Evolutionary conservation across 1,284 basidiomycete species (phyloP).

Genomic region (Ustilago sp.): DNA sequence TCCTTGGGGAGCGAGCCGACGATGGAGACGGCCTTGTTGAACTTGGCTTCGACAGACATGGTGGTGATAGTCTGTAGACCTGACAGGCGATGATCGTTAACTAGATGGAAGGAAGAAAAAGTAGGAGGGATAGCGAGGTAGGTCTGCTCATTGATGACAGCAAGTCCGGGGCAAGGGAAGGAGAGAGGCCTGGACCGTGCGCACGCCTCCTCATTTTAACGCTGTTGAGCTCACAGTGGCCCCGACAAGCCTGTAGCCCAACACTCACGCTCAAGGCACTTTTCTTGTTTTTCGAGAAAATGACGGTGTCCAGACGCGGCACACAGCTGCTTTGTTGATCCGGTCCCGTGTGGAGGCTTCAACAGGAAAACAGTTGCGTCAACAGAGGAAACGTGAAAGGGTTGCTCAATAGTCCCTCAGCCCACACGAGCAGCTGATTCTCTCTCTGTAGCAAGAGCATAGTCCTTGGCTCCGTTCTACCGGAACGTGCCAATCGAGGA

Average conservation of each 20-base stretch:
- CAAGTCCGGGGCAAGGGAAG: background rate
- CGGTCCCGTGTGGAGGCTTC: conserved; percentile 3
- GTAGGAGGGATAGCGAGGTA: background rate
- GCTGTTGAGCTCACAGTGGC: background rate
- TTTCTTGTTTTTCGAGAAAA: background rate
- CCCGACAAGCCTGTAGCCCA: background rate
- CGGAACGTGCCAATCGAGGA: no score
- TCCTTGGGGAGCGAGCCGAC: conserved; percentile 59
- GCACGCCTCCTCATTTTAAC: conserved; percentile 5
- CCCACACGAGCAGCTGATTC: background rate
- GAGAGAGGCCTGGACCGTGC: background rate
- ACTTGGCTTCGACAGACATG: conserved; percentile 60
- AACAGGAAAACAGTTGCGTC: background rate
- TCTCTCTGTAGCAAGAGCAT: background rate
- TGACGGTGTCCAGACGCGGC: background rate
- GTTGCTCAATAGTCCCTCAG: background rate
- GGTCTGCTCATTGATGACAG: background rate
- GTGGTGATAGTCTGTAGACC: background rate
- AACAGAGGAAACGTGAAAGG: conserved; percentile 4
- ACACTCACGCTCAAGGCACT: background rate
- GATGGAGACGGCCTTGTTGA: conserved; percentile 58
- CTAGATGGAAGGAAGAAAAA: background rate
- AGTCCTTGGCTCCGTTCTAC: no score
- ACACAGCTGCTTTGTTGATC: conserved; percentile 4
- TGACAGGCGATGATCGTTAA: conserved; percentile 1